Evolutionary conservation across 2,329 filamentous ascomycete species (phyloP).

Genomic region (Xylariaceae sp.): DNA sequence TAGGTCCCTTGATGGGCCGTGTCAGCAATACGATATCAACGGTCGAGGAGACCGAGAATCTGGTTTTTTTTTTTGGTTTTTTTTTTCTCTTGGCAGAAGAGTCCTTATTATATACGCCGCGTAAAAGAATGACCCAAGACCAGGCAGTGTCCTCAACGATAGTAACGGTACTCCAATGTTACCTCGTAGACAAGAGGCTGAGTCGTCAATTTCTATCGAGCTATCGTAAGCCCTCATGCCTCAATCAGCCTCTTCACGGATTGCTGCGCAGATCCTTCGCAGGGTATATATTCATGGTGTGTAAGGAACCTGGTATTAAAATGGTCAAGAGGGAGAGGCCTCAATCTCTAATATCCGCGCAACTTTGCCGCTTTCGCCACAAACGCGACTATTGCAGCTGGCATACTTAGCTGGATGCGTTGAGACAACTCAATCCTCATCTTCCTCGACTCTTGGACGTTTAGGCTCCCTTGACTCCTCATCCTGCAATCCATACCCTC

Average conservation of each 20-base stretch:
- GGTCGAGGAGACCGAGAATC: not conserved
- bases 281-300: not conserved
- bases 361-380: too few species aligned
- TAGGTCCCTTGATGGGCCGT: too few species aligned
- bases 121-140: not conserved
- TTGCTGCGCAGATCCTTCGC: not conserved
- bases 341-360: not conserved
- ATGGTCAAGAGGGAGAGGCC: not conserved
- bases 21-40: not conserved
- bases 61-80: not conserved
- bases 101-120: not conserved
- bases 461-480: slow-evolving; percentile 58
- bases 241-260: not conserved
- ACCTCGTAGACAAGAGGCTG: not conserved
- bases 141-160: not conserved
- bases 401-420: not conserved
- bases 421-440: slow-evolving; percentile 35
- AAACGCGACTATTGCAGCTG: not conserved
- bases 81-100: not conserved
- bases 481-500: slow-evolving; percentile 72
- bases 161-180: not conserved
- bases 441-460: slow-evolving; percentile 70
- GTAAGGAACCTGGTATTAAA: not conserved
- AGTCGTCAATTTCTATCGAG: not conserved
- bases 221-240: not conserved